Base-by-base conservation (phyloP, 2,329 filamentous ascomycete genomes). In the Colletotrichum magnum region DNA sequence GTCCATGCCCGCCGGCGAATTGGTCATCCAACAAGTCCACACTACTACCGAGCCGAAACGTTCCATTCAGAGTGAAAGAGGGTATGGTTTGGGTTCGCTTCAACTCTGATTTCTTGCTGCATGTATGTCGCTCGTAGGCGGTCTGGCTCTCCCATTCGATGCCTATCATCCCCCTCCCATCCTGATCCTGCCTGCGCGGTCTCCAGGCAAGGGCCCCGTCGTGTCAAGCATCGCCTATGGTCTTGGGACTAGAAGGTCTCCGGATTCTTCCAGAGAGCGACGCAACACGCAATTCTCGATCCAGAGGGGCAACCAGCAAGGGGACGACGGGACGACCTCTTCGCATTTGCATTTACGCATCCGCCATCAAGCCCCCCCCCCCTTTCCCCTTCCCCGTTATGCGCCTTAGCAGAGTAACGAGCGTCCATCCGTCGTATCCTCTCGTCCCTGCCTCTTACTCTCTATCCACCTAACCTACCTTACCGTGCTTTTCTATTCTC, bases 341-440 rank as follows among this genome's bases (percentile, higher is more conserved):
- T 50, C 7, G 47, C 54, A 53, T 52, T 53, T 12, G 47, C 47
- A 50, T 16, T 43, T 43, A 16, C 32, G 47, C 47, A 58, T 32
- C 47, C 58, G 58, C 47, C 50, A 50, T 60, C 13, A 15, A 24
- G 21, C 21, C 21, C 21, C 21, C 21, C 21, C 13, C 57, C 54
- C 21, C 47, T 21, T 32, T 32, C 6, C 28, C 28, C 28, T 32
- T 7, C 28, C 28, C 28, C 28, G 28, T 32, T 32, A 32, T 9
- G 7, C 7, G 28, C 28, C 28, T 32, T 32, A 32, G 28, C 28
- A 32, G 28, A 32, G 28, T 2, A 32, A 32, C 28, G 9, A 48
- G 50, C 36, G 50, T 53, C 45, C 43, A 39, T 70, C 24, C 58
- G 51, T 32, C 32, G 10, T 66, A 32, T 62, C 58, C 26, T 32